phyloP scores from a whole-genome alignment of 225 moss, liverwort and hornwort species.

The Pseudisothecium myosuroides region DNA sequence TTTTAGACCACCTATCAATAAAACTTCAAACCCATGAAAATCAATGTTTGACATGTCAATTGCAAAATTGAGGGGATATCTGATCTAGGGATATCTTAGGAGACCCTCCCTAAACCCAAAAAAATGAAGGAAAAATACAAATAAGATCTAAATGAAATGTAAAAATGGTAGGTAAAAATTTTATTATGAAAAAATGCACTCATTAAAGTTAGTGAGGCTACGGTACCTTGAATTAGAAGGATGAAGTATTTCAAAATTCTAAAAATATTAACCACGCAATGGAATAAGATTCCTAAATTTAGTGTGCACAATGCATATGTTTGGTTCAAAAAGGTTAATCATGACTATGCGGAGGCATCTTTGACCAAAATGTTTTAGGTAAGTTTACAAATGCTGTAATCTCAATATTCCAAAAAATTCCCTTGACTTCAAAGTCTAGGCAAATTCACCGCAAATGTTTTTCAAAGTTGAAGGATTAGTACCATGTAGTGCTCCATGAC shows the following conservation, averaged over 20 bases:
- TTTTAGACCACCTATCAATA: too few relatives aligned
- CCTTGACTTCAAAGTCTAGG: neutral
- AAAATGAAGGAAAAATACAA: neutral
- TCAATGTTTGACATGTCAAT: neutral
- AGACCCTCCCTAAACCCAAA: neutral
- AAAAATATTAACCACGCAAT: too few relatives aligned
- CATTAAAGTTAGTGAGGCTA: neutral
- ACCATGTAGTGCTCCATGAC: too few relatives aligned
- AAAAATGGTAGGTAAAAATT: neutral
- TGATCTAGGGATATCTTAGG: rapidly evolving
- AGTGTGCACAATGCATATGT: neutral
- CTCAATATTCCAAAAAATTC: neutral
- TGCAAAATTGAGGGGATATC: neutral
- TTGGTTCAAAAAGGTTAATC: neutral
- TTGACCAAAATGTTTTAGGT: neutral
- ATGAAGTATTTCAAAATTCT: neutral
- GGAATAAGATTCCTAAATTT: neutral
- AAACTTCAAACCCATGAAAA: neutral
- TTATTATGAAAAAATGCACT: neutral
- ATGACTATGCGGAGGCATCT: rapidly evolving
- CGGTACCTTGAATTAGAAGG: neutral
- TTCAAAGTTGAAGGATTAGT: neutral
- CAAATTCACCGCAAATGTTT: rapidly evolving
- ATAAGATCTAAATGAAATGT: neutral
- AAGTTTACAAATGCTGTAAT: neutral